Evolutionary conservation across 2,329 filamentous ascomycete species (phyloP).

Genomic region (Curvularia sp.): DNA sequence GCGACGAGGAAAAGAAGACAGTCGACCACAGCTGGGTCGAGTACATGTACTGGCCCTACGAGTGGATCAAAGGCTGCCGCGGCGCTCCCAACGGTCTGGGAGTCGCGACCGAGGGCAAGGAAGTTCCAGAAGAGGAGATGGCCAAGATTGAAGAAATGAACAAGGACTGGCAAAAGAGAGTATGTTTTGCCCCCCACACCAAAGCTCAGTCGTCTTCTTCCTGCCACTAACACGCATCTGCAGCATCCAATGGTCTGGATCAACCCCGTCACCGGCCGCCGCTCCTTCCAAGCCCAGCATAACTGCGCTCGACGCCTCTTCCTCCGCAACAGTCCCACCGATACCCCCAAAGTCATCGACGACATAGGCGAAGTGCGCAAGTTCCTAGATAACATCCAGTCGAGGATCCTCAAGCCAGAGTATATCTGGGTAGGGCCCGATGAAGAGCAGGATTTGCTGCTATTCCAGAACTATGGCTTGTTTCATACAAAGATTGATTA

Average conservation of each 20-base stretch:
- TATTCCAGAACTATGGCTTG: conserved; percentile 8
- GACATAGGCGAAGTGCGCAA: no score
- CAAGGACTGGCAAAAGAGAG: conserved; percentile 9
- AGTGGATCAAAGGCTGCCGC: conserved; percentile 11
- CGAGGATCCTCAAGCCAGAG: conserved; percentile 13
- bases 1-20: no score
- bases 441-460: conserved; percentile 7
- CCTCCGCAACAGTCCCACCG: no score
- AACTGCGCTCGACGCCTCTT: neutral
- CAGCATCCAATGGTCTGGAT: conserved; percentile 9
- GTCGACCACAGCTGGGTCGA: no score
- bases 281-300: neutral
- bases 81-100: conserved; percentile 5
- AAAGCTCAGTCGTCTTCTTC: neutral
- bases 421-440: conserved; percentile 7
- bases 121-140: conserved; percentile 4
- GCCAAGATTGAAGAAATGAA: neutral
- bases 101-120: conserved; percentile 8
- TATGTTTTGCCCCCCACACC: neutral
- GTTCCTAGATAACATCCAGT: conserved; percentile 1
- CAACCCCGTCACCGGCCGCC: conserved; percentile 6
- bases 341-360: no score
- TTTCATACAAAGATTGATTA: conserved; percentile 14
- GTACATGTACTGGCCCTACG: neutral
- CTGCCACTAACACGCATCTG: neutral